These are phyloP conservation scores for Syzygium malaccense DNA, from an alignment of 441 rosid species.

Conservation along the genomic window DNA sequence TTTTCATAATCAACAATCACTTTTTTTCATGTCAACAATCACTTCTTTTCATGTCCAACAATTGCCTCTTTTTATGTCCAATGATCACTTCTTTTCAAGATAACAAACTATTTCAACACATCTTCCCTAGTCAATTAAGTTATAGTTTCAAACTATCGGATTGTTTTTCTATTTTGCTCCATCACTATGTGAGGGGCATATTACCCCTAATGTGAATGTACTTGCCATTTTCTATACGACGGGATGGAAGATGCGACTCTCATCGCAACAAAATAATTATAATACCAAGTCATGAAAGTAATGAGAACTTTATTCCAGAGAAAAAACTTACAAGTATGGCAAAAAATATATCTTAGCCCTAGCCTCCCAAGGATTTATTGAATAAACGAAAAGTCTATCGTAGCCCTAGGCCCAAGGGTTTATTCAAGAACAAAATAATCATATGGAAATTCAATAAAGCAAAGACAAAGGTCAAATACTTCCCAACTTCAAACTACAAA, in stretches of 20 bases:
- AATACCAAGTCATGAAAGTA: not conserved
- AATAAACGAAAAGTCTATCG: not conserved
- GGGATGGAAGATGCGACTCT: not conserved
- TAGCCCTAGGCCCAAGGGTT: not conserved
- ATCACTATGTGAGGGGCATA: not conserved
- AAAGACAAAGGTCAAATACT: not conserved
- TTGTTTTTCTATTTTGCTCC: not conserved
- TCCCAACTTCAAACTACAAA: not conserved
- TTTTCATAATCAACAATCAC: no score
- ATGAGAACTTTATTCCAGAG: not conserved
- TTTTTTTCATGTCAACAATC: no score
- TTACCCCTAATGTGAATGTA: not conserved
- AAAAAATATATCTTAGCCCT: not conserved
- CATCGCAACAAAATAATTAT: not conserved
- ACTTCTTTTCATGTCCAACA: no score
- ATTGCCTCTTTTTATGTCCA: no score
- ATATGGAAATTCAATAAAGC: not conserved
- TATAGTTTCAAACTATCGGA: not conserved
- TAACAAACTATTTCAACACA: not conserved
- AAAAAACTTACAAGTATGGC: not conserved
- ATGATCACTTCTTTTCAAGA: not conserved
- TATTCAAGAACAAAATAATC: not conserved
- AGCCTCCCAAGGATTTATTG: not conserved
- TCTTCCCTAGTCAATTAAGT: not conserved
- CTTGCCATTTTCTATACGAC: not conserved